Base-by-base conservation (phyloP, 176 grass and related monocot species). In the Cenchrus fungigraminus region DNA sequence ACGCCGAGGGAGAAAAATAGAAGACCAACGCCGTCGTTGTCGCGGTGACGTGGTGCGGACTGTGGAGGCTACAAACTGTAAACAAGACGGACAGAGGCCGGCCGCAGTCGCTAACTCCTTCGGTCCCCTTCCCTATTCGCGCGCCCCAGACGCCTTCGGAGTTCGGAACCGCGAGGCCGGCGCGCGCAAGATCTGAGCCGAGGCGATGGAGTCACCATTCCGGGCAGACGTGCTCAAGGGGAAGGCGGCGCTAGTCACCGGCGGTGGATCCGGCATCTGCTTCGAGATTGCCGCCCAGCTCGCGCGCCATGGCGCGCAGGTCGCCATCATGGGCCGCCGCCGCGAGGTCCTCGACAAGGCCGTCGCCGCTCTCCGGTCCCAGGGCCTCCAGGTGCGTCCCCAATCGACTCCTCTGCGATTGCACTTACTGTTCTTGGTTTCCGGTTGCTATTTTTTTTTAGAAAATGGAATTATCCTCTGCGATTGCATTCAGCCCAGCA, bases 261-360 rank as follows among this genome's bases (percentile, higher is more conserved):
- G 92, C 63, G 95, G 92, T 2, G 95, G 92, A 58, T 94, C 95
- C 49, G 90, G 92, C 51, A 94, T 94, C 68, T 85, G 92, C 55
- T 97, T 94, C 65, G 92, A 97, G 90, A 91, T 97, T n/a, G 84
- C 82, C 20, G 29, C 73, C 40, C 90, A 97, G 76, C 88, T 97
- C 44, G 92, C 92, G n/a, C 81, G 84, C 59, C 95, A 97, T 55
- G 95, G 92, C 20, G 90, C 95, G 73, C 65, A 85, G 74, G 88
- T 94, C n/a, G 90, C 92, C 81, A 71, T 97, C 86, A 97, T 97
- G 95, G 95, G 92, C 45, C 95, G 95, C 49, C 90, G 95, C 74
- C 92, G 90, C 12, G 88, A 87, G 49, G 90, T 92, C 81, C 86
- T 97, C 65, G 92, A 94, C 84, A 75, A 83, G 44, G 95, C 95